phyloP scores from a whole-genome alignment of 116 monocot species.

The Posidonia oceanica region DNA sequence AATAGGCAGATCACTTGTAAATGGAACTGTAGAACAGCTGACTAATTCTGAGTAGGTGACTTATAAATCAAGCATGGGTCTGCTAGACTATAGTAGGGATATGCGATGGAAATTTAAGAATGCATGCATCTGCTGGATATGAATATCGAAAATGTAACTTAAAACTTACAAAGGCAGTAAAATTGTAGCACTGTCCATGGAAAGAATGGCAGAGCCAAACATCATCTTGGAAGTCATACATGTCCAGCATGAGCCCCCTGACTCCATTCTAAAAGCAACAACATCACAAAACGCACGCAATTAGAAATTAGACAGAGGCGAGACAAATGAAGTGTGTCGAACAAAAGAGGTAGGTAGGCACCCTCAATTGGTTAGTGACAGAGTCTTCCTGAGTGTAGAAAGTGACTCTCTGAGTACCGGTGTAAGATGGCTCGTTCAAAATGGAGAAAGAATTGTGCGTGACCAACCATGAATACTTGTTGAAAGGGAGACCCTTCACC shows the following conservation, averaged over 20 bases:
- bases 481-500: conserved; percentile 75
- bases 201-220: conserved; percentile 94
- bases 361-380: conserved; percentile 83
- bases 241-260: conserved; percentile 86
- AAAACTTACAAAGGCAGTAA: conserved; percentile 90
- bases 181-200: conserved; percentile 89
- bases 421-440: conserved; percentile 61
- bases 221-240: conserved; percentile 86
- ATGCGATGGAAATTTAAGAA: too few relatives aligned
- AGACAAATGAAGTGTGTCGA: neutral
- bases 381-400: conserved; percentile 97
- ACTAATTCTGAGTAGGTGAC: too few relatives aligned
- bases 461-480: conserved; percentile 87
- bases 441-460: conserved; percentile 96
- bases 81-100: too few relatives aligned
- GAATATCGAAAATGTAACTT: neutral
- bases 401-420: conserved; percentile 66
- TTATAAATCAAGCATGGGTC: too few relatives aligned
- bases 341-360: conserved; percentile 9
- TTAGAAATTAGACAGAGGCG: neutral
- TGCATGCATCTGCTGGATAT: too few relatives aligned
- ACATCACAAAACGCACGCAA: neutral
- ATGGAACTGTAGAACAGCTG: too few relatives aligned
- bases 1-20: too few relatives aligned
- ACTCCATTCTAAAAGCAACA: conserved; percentile 61